These are phyloP conservation scores for Coemansia sp. DNA, from an alignment of 192 early-diverging fungal genomes.

Conservation along the genomic window DNA sequence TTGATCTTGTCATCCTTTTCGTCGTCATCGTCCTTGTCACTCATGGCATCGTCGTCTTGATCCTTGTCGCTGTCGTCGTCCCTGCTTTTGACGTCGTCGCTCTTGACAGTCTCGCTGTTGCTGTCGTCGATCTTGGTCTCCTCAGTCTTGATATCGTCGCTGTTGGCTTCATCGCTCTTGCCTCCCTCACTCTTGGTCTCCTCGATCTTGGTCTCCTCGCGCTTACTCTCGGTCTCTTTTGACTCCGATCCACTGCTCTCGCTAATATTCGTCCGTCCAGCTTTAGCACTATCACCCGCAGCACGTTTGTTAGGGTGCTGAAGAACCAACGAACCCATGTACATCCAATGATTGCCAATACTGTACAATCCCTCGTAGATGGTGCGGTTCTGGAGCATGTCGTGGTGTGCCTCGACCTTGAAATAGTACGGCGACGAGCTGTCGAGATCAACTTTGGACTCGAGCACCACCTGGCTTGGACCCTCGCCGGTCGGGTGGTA, in stretches of 20 bases:
- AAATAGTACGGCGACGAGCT: conserved; percentile 33
- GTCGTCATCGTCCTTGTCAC: conserved; percentile 8
- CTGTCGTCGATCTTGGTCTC: conserved; percentile 4
- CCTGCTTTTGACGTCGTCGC: background rate
- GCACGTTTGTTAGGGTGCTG: conserved; percentile 31
- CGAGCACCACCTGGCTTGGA: conserved; percentile 30
- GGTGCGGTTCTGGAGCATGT: conserved; percentile 39
- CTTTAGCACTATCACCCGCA: background rate
- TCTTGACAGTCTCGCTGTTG: background rate
- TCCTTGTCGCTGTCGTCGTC: conserved; percentile 17
- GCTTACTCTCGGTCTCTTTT: background rate
- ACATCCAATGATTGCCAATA: conserved; percentile 36
- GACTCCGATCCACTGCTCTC: conserved; percentile 1
- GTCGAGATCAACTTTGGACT: conserved; percentile 22
- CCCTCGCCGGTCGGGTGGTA: conserved; percentile 23
- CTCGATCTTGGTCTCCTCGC: background rate
- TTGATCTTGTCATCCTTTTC: conserved; percentile 1
- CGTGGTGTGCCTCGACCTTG: conserved; percentile 51
- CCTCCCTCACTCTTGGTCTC: background rate
- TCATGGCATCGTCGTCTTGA: background rate
- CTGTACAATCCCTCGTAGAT: conserved; percentile 50
- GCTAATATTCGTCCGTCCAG: background rate
- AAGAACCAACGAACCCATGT: conserved; percentile 43
- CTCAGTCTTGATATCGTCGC: background rate
- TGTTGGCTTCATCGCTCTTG: background rate